Base-by-base conservation (phyloP, 2,329 filamentous ascomycete genomes). In the Penicillium sp. region DNA sequence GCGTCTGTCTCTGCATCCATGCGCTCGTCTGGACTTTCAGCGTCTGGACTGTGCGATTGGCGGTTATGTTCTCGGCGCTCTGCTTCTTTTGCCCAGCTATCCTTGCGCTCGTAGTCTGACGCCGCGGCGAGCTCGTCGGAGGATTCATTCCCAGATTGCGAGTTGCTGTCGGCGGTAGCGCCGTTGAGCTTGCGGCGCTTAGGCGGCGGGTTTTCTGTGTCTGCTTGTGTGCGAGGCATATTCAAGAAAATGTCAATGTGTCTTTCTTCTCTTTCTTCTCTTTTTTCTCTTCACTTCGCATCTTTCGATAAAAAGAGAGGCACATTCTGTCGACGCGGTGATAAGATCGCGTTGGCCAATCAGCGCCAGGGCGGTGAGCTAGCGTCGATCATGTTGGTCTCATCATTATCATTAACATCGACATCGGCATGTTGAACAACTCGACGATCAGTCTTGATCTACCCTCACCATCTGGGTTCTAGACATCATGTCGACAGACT, bases 1-100 rank as follows among this genome's bases (percentile, higher is more conserved):
- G n/a, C n/a, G n/a, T n/a, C n/a, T n/a, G n/a, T n/a, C n/a, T 69
- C 63, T 49, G 72, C 63, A 62, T 76, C 73, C 59, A 62, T 69
- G 30, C 74, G 67, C 54, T 80, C 78, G 59, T 82, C 79, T 7
- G 81, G 76, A 33, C 63, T 74, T 9, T 70, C 73, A 3, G 70
- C 68, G 52, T 65, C 68, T 55, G 63, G 63, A 38, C 62, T 66
- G 51, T 64, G 67, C 23, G 64, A 62, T 8, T 40, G 47, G 6
- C 64, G 61, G 6, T 59, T 61, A 52, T 66, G 63, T 8, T 65
- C 62, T 4, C 66, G 65, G 42, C 66, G 65, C 23, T 68, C 67
- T 9, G 70, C 65, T 51, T 68, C 64, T 24, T 59, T 55, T 69
- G 64, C 64, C 70, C 71, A 73, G 62, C 71, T 74, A 40, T 66